These are phyloP conservation scores for Salvia rosmarinus DNA, from an alignment of 257 asterid species.

Conservation along the genomic window DNA sequence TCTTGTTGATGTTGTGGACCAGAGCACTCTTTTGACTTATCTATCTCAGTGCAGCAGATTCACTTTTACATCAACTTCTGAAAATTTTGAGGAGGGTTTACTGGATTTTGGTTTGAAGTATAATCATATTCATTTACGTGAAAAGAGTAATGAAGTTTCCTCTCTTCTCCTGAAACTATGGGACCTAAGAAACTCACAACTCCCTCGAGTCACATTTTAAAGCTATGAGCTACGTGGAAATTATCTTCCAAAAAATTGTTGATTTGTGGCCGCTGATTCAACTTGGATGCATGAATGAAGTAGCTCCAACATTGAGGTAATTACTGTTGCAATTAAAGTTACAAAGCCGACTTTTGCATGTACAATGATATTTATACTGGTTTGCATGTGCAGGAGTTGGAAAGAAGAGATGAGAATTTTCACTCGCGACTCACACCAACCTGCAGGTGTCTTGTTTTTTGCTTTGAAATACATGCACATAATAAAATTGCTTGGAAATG, in stretches of 20 bases:
- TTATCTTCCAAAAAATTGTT: conserved; percentile 46
- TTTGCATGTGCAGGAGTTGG: conserved; percentile 67
- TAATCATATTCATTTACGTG: conserved; percentile 30
- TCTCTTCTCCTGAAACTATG: conserved; percentile 31
- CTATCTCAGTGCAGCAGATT: conserved; percentile 81
- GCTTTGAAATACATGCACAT: conserved; percentile 55
- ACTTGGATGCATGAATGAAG: conserved; percentile 65
- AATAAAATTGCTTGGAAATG: conserved; percentile 63
- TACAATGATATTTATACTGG: conserved; percentile 28
- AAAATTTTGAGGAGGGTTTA: conserved; percentile 51
- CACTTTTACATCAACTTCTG: conserved; percentile 52
- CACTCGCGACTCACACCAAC: conserved; percentile 31
- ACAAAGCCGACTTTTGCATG: background rate
- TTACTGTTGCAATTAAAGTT: background rate
- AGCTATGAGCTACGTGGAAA: conserved; percentile 41
- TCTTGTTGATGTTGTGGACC: conserved; percentile 58
- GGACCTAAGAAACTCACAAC: conserved; percentile 40
- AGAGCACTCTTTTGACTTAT: conserved; percentile 61
- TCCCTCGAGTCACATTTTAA: conserved; percentile 37
- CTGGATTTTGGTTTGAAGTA: conserved; percentile 43
- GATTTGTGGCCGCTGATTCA: conserved; percentile 70
- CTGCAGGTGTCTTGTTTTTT: conserved; percentile 48
- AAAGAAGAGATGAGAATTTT: conserved; percentile 59
- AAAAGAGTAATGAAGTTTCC: conserved; percentile 39
- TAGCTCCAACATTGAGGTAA: conserved; percentile 61